phyloP scores from a whole-genome alignment of 768 basidiomycete species.

The Lactifluus subvellereus region DNA sequence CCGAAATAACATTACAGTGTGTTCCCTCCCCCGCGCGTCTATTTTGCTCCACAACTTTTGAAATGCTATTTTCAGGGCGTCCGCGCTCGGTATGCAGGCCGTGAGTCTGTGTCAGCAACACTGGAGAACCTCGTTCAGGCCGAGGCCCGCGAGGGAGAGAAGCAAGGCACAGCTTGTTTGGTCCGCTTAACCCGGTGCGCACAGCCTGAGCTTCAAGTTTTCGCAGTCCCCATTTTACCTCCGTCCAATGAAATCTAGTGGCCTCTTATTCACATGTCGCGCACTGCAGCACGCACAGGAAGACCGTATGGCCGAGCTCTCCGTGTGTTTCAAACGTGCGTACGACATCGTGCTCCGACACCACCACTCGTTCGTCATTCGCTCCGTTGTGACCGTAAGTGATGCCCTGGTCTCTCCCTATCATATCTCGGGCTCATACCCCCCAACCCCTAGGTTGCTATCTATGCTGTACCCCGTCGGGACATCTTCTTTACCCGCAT shows the following conservation, averaged over 20 bases:
- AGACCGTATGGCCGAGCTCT: constrained; percentile 48
- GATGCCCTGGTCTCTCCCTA: constrained; percentile 30
- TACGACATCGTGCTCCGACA: constrained; percentile 63
- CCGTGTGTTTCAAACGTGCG: constrained; percentile 63
- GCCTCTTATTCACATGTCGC: constrained; percentile 60
- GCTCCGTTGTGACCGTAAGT: constrained; percentile 56
- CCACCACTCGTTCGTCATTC: constrained; percentile 63
- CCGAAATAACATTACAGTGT: constrained; percentile 56
- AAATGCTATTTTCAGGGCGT: constrained; percentile 46
- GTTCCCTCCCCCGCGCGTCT: constrained; percentile 24
- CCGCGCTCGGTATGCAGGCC: constrained; percentile 45
- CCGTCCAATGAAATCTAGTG: constrained; percentile 36
- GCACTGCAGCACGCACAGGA: constrained; percentile 62
- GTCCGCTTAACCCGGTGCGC: constrained; percentile 61
- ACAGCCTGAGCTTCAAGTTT: neutral
- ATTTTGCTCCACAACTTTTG: neutral
- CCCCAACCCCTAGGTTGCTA: constrained; percentile 32
- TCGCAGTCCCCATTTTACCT: constrained; percentile 4
- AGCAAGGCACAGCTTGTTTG: constrained; percentile 54
- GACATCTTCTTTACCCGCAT: constrained; percentile 57
- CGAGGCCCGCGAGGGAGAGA: constrained; percentile 41
- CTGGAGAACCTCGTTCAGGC: constrained; percentile 54
- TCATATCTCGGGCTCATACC: constrained; percentile 7
- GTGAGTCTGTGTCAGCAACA: constrained; percentile 42
- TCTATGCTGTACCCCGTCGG: constrained; percentile 54